Percentiles rank a stretch among this genome's conserved stretches.
Evolutionary conservation across 148 eudicot species (phyloP).

Genomic region (Pouteria glomerata): DNA sequence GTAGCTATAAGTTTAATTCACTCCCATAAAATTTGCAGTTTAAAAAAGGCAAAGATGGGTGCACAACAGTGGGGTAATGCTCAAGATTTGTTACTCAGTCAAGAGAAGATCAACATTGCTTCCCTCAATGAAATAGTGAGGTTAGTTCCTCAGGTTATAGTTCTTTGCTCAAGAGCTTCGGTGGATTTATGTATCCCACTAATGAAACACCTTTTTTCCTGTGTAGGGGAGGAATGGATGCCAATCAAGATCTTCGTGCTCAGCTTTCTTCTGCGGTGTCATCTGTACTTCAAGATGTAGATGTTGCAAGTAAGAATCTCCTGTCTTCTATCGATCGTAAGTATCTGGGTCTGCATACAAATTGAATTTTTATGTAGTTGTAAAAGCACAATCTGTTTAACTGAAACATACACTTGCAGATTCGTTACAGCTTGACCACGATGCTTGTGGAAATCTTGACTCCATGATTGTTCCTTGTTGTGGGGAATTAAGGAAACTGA

Average conservation of each 20-base stretch:
- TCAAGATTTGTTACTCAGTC: constrained; percentile 68
- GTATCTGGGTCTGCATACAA: constrained; percentile 13
- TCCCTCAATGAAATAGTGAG: constrained; percentile 70
- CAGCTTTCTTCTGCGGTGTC: constrained; percentile 76
- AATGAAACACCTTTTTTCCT: background rate
- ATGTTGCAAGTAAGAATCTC: constrained; percentile 68
- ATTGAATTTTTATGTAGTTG: background rate
- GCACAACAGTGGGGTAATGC: constrained; percentile 86
- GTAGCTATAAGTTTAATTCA: no score
- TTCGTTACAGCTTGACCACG: constrained; percentile 81
- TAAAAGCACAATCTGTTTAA: background rate
- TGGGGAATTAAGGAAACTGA: constrained; percentile 77
- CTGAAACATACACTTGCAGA: constrained; percentile 37
- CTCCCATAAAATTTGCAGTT: constrained; percentile 33
- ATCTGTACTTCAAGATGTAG: constrained; percentile 64
- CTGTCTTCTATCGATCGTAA: constrained; percentile 74
- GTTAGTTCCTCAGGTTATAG: constrained; percentile 30
- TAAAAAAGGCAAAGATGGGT: constrained; percentile 71
- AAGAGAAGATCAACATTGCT: constrained; percentile 76
- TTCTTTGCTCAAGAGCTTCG: background rate
- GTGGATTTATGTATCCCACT: background rate
- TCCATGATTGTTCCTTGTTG: constrained; percentile 87
- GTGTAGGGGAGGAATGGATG: constrained; percentile 74
- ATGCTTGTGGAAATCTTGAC: constrained; percentile 73
- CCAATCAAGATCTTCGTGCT: constrained; percentile 61